Conservation (phyloP, 495 filamentous ascomycete species). For the Hapsidospora chrysogenum region DNA sequence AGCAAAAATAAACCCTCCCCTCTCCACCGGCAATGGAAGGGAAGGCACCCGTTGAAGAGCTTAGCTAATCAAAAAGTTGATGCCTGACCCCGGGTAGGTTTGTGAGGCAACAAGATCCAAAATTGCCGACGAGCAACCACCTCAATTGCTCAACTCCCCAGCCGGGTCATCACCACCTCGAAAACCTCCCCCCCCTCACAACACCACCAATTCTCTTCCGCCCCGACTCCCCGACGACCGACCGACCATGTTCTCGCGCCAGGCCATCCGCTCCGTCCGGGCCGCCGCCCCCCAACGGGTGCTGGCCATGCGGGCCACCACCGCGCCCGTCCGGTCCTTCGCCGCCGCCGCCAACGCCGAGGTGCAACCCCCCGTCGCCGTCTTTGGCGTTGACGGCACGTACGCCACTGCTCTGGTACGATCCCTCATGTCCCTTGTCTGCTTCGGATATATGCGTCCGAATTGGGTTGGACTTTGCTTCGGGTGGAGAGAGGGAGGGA, state of each 20-base stretch:
- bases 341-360: constrained; percentile 51
- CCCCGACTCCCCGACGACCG: constrained; percentile 12
- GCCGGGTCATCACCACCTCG: constrained; percentile 2
- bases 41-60: too few relatives aligned
- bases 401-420: constrained; percentile 96
- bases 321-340: constrained; percentile 45
- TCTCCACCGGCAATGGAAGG: too few relatives aligned
- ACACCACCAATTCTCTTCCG: constrained; percentile 13
- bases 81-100: constrained; percentile 1
- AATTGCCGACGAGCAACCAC: constrained; percentile 2
- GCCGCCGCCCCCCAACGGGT: constrained; percentile 34
- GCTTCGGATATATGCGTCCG: too few relatives aligned
- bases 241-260: constrained; percentile 45
- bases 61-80: too few relatives aligned
- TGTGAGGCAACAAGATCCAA: constrained; percentile 4
- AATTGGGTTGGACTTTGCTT: too few relatives aligned
- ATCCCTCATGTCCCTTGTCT: constrained; percentile 7
- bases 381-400: constrained; percentile 93
- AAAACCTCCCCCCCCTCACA: constrained; percentile 9
- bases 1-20: too few relatives aligned
- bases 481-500: too few relatives aligned
- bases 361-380: constrained; percentile 68
- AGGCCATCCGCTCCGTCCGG: constrained; percentile 41
- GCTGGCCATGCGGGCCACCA: constrained; percentile 7
- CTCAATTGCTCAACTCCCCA: constrained; percentile 1